Evolutionary conservation across 768 basidiomycete species (phyloP).

Genomic region (Kwoniella sp.): DNA sequence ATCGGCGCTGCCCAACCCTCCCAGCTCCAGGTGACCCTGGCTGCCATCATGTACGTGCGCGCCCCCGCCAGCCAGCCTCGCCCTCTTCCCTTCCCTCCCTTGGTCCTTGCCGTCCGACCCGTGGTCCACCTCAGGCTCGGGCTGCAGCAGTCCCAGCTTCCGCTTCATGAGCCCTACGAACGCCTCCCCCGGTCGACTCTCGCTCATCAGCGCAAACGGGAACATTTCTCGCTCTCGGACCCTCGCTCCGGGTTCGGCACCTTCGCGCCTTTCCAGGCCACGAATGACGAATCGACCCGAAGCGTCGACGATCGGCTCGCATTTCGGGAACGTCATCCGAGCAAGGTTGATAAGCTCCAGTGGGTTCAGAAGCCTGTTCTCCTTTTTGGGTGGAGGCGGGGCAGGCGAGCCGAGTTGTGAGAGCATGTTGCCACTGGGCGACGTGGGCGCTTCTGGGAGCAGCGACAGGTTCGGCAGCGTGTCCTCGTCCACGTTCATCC

Average conservation of each 20-base stretch:
- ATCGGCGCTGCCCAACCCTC: neutral
- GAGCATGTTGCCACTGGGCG: neutral
- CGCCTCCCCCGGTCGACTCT: conserved; percentile 5
- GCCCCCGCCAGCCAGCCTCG: neutral
- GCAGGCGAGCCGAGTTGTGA: too few relatives aligned
- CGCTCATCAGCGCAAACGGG: conserved; percentile 29
- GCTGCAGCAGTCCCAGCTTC: conserved; percentile 4
- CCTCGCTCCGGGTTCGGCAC: conserved; percentile 22
- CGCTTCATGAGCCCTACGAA: conserved; percentile 13
- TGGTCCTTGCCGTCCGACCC: neutral
- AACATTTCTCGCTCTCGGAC: conserved; percentile 33
- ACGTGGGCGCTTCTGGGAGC: conserved; percentile 1
- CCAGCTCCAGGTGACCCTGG: too few relatives aligned
- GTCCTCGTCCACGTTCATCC: neutral
- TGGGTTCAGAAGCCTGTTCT: conserved; percentile 38
- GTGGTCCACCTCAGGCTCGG: neutral
- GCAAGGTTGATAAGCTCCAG: conserved; percentile 39
- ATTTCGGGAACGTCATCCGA: conserved; percentile 39
- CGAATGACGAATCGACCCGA: conserved; percentile 36
- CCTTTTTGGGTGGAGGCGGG: conserved; percentile 1
- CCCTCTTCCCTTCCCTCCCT: neutral
- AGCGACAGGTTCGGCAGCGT: neutral
- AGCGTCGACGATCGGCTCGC: conserved; percentile 30
- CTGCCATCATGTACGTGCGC: neutral
- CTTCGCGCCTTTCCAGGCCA: conserved; percentile 32